These are phyloP conservation scores for Pulveroboletus ravenelii DNA, from an alignment of 768 basidiomycete genomes.

Conservation along the genomic window DNA sequence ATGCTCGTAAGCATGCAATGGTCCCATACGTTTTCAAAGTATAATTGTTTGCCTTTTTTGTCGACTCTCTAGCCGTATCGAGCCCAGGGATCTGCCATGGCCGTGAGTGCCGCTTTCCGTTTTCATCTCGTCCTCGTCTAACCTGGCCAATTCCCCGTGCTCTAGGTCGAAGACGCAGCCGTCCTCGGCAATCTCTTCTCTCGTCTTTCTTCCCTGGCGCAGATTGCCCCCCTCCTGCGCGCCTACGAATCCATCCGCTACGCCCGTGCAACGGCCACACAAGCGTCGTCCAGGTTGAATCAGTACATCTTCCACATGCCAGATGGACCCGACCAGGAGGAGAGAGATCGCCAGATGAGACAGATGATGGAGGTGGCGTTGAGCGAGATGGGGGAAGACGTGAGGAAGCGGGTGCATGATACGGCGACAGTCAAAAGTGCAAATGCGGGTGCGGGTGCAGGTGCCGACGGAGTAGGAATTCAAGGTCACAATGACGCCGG, in stretches of 20 bases:
- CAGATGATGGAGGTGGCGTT: conserved; percentile 41
- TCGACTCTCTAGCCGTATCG: conserved; percentile 39
- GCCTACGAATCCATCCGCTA: conserved; percentile 53
- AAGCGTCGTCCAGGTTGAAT: conserved; percentile 46
- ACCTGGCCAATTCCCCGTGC: not conserved
- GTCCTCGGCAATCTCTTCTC: conserved; percentile 50
- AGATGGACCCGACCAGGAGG: conserved; percentile 49
- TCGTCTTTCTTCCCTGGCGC: conserved; percentile 36
- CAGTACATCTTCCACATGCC: conserved; percentile 51
- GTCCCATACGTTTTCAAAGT: not conserved
- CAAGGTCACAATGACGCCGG: not conserved
- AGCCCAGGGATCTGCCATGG: conserved; percentile 54
- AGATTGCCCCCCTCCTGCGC: conserved; percentile 42
- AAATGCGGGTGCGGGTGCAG: not conserved
- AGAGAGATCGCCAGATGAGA: conserved; percentile 49
- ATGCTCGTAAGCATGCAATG: conserved; percentile 37
- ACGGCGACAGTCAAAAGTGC: conserved; percentile 4
- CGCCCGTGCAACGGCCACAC: conserved; percentile 45
- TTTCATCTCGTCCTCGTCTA: not conserved
- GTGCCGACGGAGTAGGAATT: not conserved
- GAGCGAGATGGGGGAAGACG: conserved; percentile 15
- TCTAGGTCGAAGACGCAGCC: conserved; percentile 34
- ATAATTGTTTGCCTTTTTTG: not conserved
- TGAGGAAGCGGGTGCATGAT: conserved; percentile 7
- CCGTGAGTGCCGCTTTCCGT: conserved; percentile 29